Base-by-base conservation (phyloP, 1,284 basidiomycete genomes). In the Laetiporus sulphureus region DNA sequence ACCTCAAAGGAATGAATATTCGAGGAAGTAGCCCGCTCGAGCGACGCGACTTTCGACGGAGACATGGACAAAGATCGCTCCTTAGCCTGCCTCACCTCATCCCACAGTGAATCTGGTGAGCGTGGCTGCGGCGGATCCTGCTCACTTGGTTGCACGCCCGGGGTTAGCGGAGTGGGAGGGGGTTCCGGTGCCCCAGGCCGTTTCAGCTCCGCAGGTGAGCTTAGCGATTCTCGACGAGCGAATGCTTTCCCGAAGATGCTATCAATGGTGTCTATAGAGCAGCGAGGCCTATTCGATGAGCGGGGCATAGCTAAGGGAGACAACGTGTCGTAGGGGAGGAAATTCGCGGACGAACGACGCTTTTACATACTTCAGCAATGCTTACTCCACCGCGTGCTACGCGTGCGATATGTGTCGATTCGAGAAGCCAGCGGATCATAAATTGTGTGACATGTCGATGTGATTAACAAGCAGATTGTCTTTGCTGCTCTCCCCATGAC, bases 41-140 rank as follows among this genome's bases (percentile, higher is more conserved):
- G n/a, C n/a, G n/a, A n/a, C n/a, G n/a, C 73, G 33, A 83, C 77
- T 58, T 84, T 84, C 32, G 75, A 71, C 44, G 73, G 73, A 52
- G 77, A 70, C 48, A 74, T 75, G 33, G 75, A 78, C 67, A 83
- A 77, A 50, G 70, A 70, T 47, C 65, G 69, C 44, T 74, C 74
- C 60, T 83, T 84, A 58, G 72, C 66, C 57, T 72, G 69, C 34
- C 78, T 70, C 42, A 84, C 69, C 40, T 71, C 67, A 44, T 66
- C 71, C 80, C 80, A 83, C n/a, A 83, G 57, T 25, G 73, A 62
- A 50, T 81, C 72, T 43, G 83, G 60, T 8, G 73, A 71, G 20
- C 42, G 29, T 11, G 66, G 40, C 31, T 51, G 45, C 32, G 47
- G 41, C 32, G 48, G 43, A 10, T 25, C 32, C 25, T 41, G 42